A percentile compares a stretch with the other conserved stretches of the same genome.
These are phyloP conservation scores for Monilinia fructicola DNA, from an alignment of 2,329 filamentous ascomycete genomes.

Conservation along the genomic window DNA sequence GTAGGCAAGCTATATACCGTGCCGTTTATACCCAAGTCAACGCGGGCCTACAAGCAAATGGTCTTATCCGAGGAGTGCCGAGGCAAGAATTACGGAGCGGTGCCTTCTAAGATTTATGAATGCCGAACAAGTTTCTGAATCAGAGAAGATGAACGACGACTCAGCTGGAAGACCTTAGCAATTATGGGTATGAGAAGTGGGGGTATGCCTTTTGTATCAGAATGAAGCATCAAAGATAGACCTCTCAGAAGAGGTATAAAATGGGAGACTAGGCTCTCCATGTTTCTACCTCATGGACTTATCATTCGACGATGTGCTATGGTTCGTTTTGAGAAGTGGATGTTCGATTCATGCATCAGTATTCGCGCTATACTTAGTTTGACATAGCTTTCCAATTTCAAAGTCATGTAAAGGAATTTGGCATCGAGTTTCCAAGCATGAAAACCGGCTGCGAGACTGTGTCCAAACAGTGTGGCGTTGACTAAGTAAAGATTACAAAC, in stretches of 20 bases:
- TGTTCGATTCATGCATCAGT: neutral
- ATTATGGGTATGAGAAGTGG: slow-evolving; percentile 39
- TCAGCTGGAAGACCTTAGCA: slow-evolving; percentile 38
- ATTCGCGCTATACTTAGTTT: neutral
- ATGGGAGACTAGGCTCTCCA: slow-evolving; percentile 8
- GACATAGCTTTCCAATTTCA: neutral
- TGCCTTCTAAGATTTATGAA: slow-evolving; percentile 25
- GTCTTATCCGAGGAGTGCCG: slow-evolving; percentile 37
- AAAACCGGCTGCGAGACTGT: neutral
- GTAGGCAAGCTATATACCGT: slow-evolving; percentile 45
- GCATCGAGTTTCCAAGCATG: neutral
- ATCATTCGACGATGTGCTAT: slow-evolving; percentile 5
- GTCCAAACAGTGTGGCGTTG: slow-evolving; percentile 12
- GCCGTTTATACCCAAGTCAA: slow-evolving; percentile 48
- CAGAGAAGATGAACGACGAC: slow-evolving; percentile 36
- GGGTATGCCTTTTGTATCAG: slow-evolving; percentile 34
- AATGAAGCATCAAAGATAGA: slow-evolving; percentile 12
- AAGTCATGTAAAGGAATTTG: neutral
- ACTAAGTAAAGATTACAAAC: neutral
- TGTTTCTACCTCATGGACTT: neutral
- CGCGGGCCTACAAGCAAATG: slow-evolving; percentile 45
- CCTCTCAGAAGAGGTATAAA: neutral
- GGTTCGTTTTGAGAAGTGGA: neutral
- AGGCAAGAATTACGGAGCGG: neutral
- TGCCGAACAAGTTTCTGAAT: slow-evolving; percentile 32